These are phyloP conservation scores for Hippophae gyantsensis DNA, from an alignment of 306 rosid species.

Conservation along the genomic window DNA sequence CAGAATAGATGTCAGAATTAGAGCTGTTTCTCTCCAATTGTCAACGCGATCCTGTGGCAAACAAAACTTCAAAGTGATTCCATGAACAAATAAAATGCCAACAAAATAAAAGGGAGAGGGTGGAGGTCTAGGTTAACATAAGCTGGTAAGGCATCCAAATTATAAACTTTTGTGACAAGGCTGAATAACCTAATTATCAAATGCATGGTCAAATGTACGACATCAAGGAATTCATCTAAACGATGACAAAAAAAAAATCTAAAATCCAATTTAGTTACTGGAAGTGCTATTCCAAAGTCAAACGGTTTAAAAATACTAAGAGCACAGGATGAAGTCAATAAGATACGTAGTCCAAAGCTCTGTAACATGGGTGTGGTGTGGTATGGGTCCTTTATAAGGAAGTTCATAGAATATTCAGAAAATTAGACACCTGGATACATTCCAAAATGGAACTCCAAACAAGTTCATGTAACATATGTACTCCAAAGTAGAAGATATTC, in stretches of 20 bases:
- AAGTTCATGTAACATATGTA: neutral
- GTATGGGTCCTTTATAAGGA: too few relatives aligned
- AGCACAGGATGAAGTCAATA: too few relatives aligned
- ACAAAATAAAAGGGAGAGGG: neutral
- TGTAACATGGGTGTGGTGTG: too few relatives aligned
- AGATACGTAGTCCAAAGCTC: too few relatives aligned
- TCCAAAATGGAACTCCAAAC: too few relatives aligned
- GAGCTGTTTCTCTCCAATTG: conserved; percentile 66
- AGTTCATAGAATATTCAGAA: too few relatives aligned
- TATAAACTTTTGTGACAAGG: conserved; percentile 1
- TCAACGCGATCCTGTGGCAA: conserved; percentile 50
- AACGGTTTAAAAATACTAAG: too few relatives aligned
- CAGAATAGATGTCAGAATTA: conserved; percentile 55
- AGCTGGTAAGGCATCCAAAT: conserved; percentile 12
- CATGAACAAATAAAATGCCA: conserved; percentile 1
- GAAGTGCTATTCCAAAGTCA: too few relatives aligned
- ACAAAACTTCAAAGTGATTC: conserved; percentile 12
- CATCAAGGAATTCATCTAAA: neutral
- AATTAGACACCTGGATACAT: too few relatives aligned
- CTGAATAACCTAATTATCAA: conserved; percentile 4
- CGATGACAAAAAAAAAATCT: too few relatives aligned
- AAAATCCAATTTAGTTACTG: too few relatives aligned
- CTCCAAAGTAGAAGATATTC: neutral
- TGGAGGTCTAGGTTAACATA: neutral
- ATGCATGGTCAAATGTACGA: neutral